Conservation (phyloP, 2,329 filamentous ascomycete genomes). For the Trichophyton benhamiae region DNA sequence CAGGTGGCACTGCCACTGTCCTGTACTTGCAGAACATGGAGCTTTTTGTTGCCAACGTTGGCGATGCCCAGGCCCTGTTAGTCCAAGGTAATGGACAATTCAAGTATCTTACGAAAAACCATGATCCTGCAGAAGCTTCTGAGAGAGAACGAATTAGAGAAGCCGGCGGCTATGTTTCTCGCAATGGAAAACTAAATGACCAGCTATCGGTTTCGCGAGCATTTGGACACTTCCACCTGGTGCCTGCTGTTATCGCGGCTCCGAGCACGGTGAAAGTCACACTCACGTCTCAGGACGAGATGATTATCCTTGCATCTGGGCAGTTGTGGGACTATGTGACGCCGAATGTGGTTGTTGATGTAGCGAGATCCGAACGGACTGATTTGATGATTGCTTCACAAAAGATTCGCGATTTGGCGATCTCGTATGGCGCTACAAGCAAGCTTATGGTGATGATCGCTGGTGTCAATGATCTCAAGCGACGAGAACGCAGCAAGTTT, state of each 20-base stretch:
- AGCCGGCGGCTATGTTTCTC: slow-evolving; percentile 88
- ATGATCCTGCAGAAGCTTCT: slow-evolving; percentile 75
- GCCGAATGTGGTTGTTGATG: slow-evolving; percentile 80
- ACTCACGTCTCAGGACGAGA: slow-evolving; percentile 80
- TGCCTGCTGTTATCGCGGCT: slow-evolving; percentile 84
- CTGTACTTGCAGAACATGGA: slow-evolving; percentile 82
- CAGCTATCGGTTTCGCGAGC: slow-evolving; percentile 80
- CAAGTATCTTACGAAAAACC: slow-evolving; percentile 74
- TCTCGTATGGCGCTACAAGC: slow-evolving; percentile 82
- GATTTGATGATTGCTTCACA: slow-evolving; percentile 93
- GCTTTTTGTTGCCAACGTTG: slow-evolving; percentile 87
- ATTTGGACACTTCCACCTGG: slow-evolving; percentile 86
- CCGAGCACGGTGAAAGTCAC: slow-evolving; percentile 69
- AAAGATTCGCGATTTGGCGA: slow-evolving; percentile 85
- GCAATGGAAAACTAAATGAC: slow-evolving; percentile 89
- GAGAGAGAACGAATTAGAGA: slow-evolving; percentile 86
- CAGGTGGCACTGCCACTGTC: slow-evolving; percentile 83
- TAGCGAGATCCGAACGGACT: slow-evolving; percentile 70
- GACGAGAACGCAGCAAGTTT: slow-evolving; percentile 62
- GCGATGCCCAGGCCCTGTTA: slow-evolving; percentile 88
- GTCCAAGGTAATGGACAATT: slow-evolving; percentile 79
- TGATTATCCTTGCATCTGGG: slow-evolving; percentile 77
- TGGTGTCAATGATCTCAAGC: slow-evolving; percentile 80
- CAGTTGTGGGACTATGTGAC: slow-evolving; percentile 94
- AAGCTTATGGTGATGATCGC: slow-evolving; percentile 99